Evolutionary conservation across 1,284 basidiomycete genomes (phyloP).

Genomic region (Cutaneotrichosporon cutaneum): DNA sequence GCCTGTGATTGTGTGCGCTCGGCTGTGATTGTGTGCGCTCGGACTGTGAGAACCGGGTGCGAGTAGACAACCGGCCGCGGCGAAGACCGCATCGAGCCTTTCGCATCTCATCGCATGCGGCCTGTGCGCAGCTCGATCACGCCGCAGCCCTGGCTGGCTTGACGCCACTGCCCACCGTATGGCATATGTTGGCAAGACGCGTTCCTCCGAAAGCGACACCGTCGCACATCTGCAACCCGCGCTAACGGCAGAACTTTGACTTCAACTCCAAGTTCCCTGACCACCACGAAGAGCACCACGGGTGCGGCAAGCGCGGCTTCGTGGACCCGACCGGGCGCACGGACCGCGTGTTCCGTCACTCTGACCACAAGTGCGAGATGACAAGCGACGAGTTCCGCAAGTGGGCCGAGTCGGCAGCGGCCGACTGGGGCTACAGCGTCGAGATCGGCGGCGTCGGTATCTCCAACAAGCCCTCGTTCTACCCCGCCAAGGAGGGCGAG

Average conservation of each 20-base stretch:
- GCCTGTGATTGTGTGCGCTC: neutral
- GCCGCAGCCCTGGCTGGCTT: neutral
- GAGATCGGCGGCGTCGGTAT: slow-evolving; percentile 50
- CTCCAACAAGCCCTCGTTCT: slow-evolving; percentile 50
- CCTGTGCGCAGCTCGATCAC: neutral
- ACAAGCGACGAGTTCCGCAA: slow-evolving; percentile 71
- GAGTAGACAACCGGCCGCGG: neutral
- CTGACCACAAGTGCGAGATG: slow-evolving; percentile 93
- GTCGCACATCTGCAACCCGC: neutral
- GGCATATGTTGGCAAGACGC: neutral
- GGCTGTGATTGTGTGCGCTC: neutral
- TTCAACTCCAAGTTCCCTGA: slow-evolving; percentile 84
- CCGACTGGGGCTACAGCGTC: slow-evolving; percentile 64
- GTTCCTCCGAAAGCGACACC: neutral
- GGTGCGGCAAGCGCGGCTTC: slow-evolving; percentile 57
- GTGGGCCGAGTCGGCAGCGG: slow-evolving; percentile 65
- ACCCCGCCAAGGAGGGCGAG: slow-evolving; percentile 36
- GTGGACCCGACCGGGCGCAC: slow-evolving; percentile 75
- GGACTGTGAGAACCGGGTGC: neutral
- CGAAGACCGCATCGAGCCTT: neutral
- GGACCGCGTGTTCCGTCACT: slow-evolving; percentile 61
- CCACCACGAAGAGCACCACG: slow-evolving; percentile 57
- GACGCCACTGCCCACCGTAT: neutral
- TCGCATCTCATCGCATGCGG: neutral
- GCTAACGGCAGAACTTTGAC: slow-evolving; percentile 43